These are phyloP conservation scores for Fragilaria radians DNA, from an alignment of 108 stramenopile genomes.

Conservation along the genomic window DNA sequence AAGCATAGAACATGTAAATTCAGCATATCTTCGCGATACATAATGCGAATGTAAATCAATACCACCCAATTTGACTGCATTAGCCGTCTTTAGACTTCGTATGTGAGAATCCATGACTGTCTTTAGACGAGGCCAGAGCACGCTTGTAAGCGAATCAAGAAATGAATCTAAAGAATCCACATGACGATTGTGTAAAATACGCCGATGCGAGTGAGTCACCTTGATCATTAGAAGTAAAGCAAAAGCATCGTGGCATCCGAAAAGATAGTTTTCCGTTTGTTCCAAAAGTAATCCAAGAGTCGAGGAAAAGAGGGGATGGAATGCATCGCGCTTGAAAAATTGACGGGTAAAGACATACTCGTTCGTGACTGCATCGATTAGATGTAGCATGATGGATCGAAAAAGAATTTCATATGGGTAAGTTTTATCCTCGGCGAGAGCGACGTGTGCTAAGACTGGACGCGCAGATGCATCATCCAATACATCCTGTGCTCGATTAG, in stretches of 20 bases:
- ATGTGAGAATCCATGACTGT: slow-evolving; percentile 90
- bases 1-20: slow-evolving; percentile 90
- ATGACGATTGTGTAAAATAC: slow-evolving; percentile 83
- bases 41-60: slow-evolving; percentile 94
- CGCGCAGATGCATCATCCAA: slow-evolving; percentile 22
- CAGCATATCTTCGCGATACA: slow-evolving; percentile 92
- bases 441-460: slow-evolving; percentile 92
- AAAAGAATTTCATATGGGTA: slow-evolving; percentile 95
- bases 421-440: slow-evolving; percentile 62
- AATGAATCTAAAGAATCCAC: slow-evolving; percentile 88
- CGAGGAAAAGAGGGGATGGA: slow-evolving; percentile 77
- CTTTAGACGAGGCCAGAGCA: slow-evolving; percentile 97
- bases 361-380: slow-evolving; percentile 94
- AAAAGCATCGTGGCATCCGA: slow-evolving; percentile 91
- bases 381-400: slow-evolving; percentile 88
- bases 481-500: slow-evolving; percentile 53
- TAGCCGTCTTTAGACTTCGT: slow-evolving; percentile 77
- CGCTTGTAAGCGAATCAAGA: slow-evolving; percentile 85
- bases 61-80: slow-evolving; percentile 78
- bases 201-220: slow-evolving; percentile 84
- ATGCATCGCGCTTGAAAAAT: slow-evolving; percentile 92
- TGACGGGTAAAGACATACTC: slow-evolving; percentile 94
- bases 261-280: slow-evolving; percentile 94
- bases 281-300: slow-evolving; percentile 89
- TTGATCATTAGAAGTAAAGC: slow-evolving; percentile 97